Percentiles rank a stretch among this genome's conserved stretches.
These are phyloP conservation scores for Melaleuca quinquenervia DNA, from an alignment of 345 rosid genomes.

Conservation along the genomic window DNA sequence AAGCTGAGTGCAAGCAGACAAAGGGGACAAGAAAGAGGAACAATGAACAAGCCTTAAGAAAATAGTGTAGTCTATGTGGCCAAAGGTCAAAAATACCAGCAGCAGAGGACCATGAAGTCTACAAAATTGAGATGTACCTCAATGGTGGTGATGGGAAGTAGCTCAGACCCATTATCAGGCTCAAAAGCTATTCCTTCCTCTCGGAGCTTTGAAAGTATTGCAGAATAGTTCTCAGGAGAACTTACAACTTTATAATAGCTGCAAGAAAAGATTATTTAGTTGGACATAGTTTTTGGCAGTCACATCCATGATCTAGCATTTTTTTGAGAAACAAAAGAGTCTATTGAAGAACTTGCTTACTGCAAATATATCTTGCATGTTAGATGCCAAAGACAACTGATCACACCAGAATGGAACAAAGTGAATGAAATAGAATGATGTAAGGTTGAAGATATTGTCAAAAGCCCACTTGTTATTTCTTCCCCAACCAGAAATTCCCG, in stretches of 20 bases:
- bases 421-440: neutral
- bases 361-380: neutral
- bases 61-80: neutral
- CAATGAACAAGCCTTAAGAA: neutral
- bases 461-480: neutral
- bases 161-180: slow-evolving; percentile 90
- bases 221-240: slow-evolving; percentile 55
- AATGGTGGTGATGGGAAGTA: slow-evolving; percentile 55
- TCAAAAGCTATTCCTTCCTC: slow-evolving; percentile 73
- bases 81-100: neutral
- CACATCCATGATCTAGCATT: neutral
- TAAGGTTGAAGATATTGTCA: neutral
- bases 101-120: neutral
- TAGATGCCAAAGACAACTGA: neutral
- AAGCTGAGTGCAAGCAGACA: neutral
- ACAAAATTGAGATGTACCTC: slow-evolving; percentile 39
- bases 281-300: neutral
- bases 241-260: slow-evolving; percentile 82
- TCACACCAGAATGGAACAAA: neutral
- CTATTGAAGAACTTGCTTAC: neutral
- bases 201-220: slow-evolving; percentile 50
- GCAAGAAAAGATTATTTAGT: neutral
- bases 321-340: neutral
- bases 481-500: neutral
- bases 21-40: neutral